Base-by-base conservation (phyloP, 2,329 filamentous ascomycete genomes). In the Chaetomiaceae sp. region DNA sequence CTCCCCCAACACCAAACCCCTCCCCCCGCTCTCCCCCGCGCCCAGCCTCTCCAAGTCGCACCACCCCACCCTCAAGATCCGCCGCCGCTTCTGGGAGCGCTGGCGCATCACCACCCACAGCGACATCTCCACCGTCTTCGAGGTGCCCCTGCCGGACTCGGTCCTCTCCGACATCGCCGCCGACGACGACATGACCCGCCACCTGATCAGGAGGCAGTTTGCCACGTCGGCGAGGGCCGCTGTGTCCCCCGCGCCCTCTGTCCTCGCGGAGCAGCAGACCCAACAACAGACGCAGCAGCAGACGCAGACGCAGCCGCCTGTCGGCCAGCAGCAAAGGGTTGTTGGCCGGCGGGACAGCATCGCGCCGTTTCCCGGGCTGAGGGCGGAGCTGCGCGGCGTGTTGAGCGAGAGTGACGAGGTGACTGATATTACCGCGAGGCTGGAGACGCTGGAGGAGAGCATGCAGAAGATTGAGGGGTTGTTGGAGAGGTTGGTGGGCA, bases 111-210 rank as follows among this genome's bases (percentile, higher is more conserved):
- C 82, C 6, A 82, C 82, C 8, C 85, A 89, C 64, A 79, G 83
- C 17, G 86, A 89, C 62, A 74, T 90, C 30, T 79, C 85, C 40
- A 78, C 83, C 10, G 86, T 89, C 2, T 90, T 90, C 55, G 82
- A 89, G 45, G 74, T 84, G 21, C 76, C 85, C 35, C 84, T 85
- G 5, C 86, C 86, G 2, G 78, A 85, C 43, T 73, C 72, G 25
- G 73, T 82, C 4, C 71, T 76, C 43, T 69, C 77, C 13, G 78
- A 81, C 40, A 82, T 83, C 37, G 70, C 77, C 1, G 76, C 76
- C 4, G 79, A 82, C 56, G 81, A 83, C 57, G 74, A 81, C 48
- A 65, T 83, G 55, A 80, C 77, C 7, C 74, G 73, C 30, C 77
- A 82, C 57, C 68, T 82, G 56, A 81, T 82, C 55, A 72, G 78